Evolutionary conservation across 768 basidiomycete genomes (phyloP).

Genomic region (Rhizopogon vesiculosus): DNA sequence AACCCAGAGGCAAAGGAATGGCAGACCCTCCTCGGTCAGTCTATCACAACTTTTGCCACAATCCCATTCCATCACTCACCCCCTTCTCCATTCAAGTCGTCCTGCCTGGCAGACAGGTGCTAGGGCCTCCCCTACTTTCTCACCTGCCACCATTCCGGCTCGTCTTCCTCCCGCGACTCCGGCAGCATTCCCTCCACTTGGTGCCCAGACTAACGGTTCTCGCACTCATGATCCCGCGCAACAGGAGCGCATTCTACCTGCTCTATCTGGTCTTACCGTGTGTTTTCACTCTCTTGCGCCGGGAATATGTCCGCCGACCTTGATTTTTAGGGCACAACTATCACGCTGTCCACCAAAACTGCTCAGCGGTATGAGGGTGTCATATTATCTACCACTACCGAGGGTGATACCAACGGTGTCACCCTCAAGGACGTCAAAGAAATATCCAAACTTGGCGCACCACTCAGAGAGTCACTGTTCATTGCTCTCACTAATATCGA

Average conservation of each 20-base stretch:
- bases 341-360: conserved; percentile 72
- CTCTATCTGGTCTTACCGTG: conserved; percentile 68
- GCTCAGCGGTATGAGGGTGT: conserved; percentile 72
- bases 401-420: conserved; percentile 69
- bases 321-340: conserved; percentile 60
- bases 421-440: conserved; percentile 78
- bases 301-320: conserved; percentile 11
- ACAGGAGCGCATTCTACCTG: conserved; percentile 56
- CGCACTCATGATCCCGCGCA: conserved; percentile 40
- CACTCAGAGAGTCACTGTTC: conserved; percentile 68
- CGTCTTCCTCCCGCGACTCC: conserved; percentile 36
- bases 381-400: conserved; percentile 51
- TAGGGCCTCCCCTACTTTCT: conserved; percentile 69
- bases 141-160: conserved; percentile 38
- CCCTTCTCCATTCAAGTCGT: conserved; percentile 26
- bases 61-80: not conserved
- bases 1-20: conserved; percentile 58
- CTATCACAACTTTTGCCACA: conserved; percentile 12
- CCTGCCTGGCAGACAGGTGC: conserved; percentile 59
- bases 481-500: conserved; percentile 73
- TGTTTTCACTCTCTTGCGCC: conserved; percentile 26
- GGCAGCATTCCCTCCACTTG: conserved; percentile 40
- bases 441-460: conserved; percentile 56
- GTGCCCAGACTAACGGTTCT: conserved; percentile 42
- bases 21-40: conserved; percentile 56